Base-by-base conservation (phyloP, 257 asterid species). In the Catharanthus roseus region DNA sequence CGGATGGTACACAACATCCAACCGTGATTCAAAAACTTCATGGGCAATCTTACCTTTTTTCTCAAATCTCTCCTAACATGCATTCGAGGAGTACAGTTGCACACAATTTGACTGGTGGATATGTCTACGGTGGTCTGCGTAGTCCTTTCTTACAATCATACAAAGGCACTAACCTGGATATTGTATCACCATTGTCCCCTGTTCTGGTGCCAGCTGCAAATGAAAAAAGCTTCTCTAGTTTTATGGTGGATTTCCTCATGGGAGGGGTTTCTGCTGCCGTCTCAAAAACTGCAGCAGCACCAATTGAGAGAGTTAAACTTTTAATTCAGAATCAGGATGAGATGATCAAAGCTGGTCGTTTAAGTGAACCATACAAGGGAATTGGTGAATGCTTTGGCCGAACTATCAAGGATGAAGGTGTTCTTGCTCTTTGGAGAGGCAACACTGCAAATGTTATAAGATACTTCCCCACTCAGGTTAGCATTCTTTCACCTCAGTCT, bases 201-300 rank as follows among this genome's bases (percentile, higher is more conserved):
- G 75, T 87, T 61, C 55, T 83, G 39, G 77, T 86, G 50, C 86
- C 60, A 31, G 75, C 92, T 68, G 90, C 95, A 72, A 79, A 80
- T 44, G 95, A 84, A 34, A 86, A 77, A 76, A 74, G 80, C 33
- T 65, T 82, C 45, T 50, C 77, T 24, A 69, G 80, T 55, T 89
- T 89, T 72, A 24, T 86, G 74, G 81, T 82, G 78, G 93, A 89
- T 83, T 89, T 89, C 78, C 91, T 89, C 76, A 87, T 85, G 96
- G 96, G 96, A 81, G 96, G 93, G 71, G 93, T 89, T 74, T 84
- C 93, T 74, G 96, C 90, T 44, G 91, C 93, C 39, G 91, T 89
- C 61, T 87, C 93, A 45, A 87, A 87, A 78, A 81, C 85, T 33
- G 89, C 88, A 61, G 93, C 93, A 70, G 96, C 96, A 61, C 96